Conservation (phyloP, 2,329 filamentous ascomycete genomes). For the Leptodontidium sp. region DNA sequence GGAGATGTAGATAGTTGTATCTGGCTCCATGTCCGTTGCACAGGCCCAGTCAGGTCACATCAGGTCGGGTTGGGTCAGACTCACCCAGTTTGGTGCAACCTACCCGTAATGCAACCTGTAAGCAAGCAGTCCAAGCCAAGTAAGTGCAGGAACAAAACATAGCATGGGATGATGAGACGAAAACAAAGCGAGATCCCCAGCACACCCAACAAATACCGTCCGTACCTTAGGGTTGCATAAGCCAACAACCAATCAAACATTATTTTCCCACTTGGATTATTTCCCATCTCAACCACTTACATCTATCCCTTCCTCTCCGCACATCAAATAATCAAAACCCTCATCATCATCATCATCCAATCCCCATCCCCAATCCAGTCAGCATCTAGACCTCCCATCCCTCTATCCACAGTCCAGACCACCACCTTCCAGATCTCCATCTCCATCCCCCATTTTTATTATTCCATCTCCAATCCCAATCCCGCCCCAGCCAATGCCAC, state of each 20-base stretch:
- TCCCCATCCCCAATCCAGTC: background rate
- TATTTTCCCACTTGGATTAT: background rate
- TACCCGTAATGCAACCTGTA: background rate
- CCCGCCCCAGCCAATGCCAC: background rate
- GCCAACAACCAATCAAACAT: background rate
- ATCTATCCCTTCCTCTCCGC: background rate
- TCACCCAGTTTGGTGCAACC: background rate
- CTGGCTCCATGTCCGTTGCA: constrained; percentile 5
- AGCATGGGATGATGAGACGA: background rate
- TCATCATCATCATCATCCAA: background rate
- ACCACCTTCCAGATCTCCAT: background rate
- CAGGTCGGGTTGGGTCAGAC: background rate
- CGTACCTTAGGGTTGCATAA: background rate
- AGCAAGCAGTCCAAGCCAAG: background rate
- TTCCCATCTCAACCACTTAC: constrained; percentile 4
- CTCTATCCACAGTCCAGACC: background rate
- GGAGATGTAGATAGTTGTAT: background rate
- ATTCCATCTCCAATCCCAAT: background rate
- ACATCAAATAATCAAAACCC: constrained; percentile 4
- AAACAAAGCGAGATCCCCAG: background rate
- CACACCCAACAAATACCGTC: background rate
- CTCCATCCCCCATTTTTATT: too few relatives aligned
- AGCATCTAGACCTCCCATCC: background rate
- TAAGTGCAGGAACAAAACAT: background rate
- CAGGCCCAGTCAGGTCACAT: constrained; percentile 2